phyloP scores from a whole-genome alignment of 163 green algal genomes.

The Scenedesmus sp. region DNA sequence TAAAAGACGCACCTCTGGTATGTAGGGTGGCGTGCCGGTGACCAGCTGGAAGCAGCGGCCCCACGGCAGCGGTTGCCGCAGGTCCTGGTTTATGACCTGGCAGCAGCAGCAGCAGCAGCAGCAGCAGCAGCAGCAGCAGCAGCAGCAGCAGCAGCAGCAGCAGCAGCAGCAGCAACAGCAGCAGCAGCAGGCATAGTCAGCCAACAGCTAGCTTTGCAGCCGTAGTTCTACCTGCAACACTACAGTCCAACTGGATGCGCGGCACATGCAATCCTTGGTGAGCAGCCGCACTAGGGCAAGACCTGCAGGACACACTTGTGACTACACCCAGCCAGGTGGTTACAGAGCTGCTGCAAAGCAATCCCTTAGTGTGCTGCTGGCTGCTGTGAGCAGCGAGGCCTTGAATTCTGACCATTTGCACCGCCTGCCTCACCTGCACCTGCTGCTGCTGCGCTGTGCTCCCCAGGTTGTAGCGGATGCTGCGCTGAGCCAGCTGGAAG shows the following conservation, averaged over 20 bases:
- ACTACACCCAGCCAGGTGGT: no score
- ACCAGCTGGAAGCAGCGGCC: constrained; percentile 31
- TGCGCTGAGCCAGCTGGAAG: constrained; percentile 18
- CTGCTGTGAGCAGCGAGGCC: neutral
- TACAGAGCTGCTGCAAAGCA: no score
- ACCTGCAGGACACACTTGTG: no score
- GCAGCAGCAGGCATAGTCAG: neutral
- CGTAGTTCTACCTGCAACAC: no score
- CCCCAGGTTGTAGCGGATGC: constrained; percentile 34
- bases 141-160: neutral
- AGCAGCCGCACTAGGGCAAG: no score
- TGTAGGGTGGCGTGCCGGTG: constrained; percentile 52
- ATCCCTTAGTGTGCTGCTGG: no score
- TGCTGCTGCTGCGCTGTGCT: neutral
- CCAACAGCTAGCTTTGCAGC: no score
- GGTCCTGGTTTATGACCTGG: constrained; percentile 31
- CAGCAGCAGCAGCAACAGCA: neutral
- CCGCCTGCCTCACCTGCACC: neutral
- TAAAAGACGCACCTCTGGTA: neutral
- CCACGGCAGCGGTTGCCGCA: constrained; percentile 25
- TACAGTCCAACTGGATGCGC: no score
- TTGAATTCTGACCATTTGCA: neutral
- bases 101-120: neutral
- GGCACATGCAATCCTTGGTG: no score
- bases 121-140: constrained; percentile 14